These are phyloP conservation scores for Penicillium fimorum DNA, from an alignment of 495 filamentous ascomycete species.

Conservation along the genomic window DNA sequence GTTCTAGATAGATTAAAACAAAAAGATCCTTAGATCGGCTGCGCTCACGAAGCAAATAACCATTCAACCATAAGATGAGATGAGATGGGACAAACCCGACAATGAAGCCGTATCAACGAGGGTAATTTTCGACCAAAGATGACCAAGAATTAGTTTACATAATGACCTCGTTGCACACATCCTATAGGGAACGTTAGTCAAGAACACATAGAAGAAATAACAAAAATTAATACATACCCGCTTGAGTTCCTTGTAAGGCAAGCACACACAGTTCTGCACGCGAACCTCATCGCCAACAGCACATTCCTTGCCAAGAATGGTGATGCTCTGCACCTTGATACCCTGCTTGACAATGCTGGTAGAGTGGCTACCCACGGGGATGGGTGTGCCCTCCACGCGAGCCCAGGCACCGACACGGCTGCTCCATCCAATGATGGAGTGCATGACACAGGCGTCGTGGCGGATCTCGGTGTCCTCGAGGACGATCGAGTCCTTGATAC, in stretches of 20 bases:
- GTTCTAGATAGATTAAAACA: slow-evolving; percentile 4
- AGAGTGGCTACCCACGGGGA: slow-evolving; percentile 81
- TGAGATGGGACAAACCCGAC: slow-evolving; percentile 18
- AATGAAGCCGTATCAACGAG: neutral
- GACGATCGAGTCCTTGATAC: slow-evolving; percentile 94
- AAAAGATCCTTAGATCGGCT: slow-evolving; percentile 13
- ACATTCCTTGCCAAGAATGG: slow-evolving; percentile 96
- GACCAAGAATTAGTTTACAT: slow-evolving; percentile 60
- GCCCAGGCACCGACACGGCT: slow-evolving; percentile 97
- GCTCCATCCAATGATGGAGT: slow-evolving; percentile 96
- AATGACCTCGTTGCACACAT: slow-evolving; percentile 93
- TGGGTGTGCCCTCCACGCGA: slow-evolving; percentile 93
- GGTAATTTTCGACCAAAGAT: slow-evolving; percentile 23
- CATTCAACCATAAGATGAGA: slow-evolving; percentile 22
- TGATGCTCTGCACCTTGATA: slow-evolving; percentile 98
- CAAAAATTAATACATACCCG: slow-evolving; percentile 60
- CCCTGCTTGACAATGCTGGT: slow-evolving; percentile 97
- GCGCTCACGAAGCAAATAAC: slow-evolving; percentile 19
- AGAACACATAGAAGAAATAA: neutral
- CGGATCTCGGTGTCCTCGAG: slow-evolving; percentile 94
- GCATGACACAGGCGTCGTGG: slow-evolving; percentile 94
- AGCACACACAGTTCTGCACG: slow-evolving; percentile 96
- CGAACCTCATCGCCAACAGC: slow-evolving; percentile 91
- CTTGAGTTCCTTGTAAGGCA: slow-evolving; percentile 99
- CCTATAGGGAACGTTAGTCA: slow-evolving; percentile 46